Base-by-base conservation (phyloP, 768 basidiomycete genomes). In the Hemileccinum impolitum region DNA sequence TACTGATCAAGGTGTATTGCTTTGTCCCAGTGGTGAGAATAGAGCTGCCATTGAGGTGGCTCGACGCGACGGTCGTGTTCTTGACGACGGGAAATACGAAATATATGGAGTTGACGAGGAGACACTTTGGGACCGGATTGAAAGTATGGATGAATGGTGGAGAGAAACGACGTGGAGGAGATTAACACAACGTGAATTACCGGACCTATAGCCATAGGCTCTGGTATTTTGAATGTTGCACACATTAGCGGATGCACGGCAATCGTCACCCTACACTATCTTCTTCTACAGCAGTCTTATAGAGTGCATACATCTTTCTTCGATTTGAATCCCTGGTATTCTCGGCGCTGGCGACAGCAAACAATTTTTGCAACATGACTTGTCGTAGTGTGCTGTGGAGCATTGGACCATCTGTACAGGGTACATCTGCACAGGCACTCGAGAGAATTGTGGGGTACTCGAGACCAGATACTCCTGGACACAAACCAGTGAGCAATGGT, bases 71-170 rank as follows among this genome's bases (percentile, higher is more conserved):
- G 81, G 81, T 12, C 71, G 73, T 34, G 60, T 74, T 7, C 68
- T 87, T 15, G 72, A 86, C 59, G 84, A 84, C 2, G 86, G 82
- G 19, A 88, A 82, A 62, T 94, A 94, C 64, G 87, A 88, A 59
- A 86, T 91, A 50, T 92, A 94, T 60, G 87, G 88, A 7, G 73
- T 90, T 2, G 84, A 88, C 48, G 93, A 94, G 65, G 90, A 94
- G 62, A 78, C 79, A 1, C 66, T 95, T 13, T 94, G 93, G 85
- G 87, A 87, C 35, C 76, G 84, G 37, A 84, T 95, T 31, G 79
- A 86, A 54, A 74, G 75, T 44, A 87, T 92, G 85, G 82, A 87
- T 17, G 90, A 91, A 35, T 91, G 89, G 90, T 94, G 93, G 92
- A 90, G 82, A 62, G 90, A 93, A 60, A 88, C 82, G 53, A 94